Evolutionary conservation across 345 rosid genomes (phyloP), one percentile per base, ranked within the genome.

Genomic region (Schrenkiella parvula): DNA sequence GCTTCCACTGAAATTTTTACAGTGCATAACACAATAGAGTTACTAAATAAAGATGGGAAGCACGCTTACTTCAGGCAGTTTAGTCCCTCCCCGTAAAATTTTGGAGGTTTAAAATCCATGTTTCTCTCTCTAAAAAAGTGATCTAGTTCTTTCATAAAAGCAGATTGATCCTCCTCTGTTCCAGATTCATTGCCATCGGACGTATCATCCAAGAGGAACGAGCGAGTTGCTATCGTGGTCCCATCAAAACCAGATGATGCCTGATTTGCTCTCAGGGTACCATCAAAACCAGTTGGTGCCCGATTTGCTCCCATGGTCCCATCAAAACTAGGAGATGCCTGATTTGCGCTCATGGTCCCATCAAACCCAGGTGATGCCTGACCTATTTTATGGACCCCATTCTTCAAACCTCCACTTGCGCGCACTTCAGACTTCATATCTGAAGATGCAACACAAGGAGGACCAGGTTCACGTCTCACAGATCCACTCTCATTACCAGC

Each of bases 41-140:
- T 3, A 47, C 37, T 46, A 66, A 26, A 74, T 28, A 42, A 59
- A 28, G 21, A 58, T 29, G 55, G 54, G 61, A 66, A 38, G n/a
- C 62, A 38, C 35, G 74, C 90, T 79, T 75, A 91, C 97, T 91
- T 91, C 8, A 91, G 86, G 73, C 93, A 89, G 66, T 89, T 91
- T 25, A 91, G 78, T 22, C 86, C 89, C 66, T 86, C 89, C 71
- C 97, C 97, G 41, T 91, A 91, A 80, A 91, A 91, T 77, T 89
- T 88, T 43, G 93, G 97, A 35, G 93, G 84, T 75, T 87, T 89
- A 78, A 89, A 91, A 18, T 91, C 97, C 84, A 87, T 64, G 60
- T 73, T 66, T 52, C 73, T 72, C 52, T 86, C 89, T 80, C 75
- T 84, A 55, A 83, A 70, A 76, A 91, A 87, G 23, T 55, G 66